Evolutionary conservation across 257 asterid species (phyloP), one percentile per base, ranked within the genome.

Genomic region (Cruciata laevipes): DNA sequence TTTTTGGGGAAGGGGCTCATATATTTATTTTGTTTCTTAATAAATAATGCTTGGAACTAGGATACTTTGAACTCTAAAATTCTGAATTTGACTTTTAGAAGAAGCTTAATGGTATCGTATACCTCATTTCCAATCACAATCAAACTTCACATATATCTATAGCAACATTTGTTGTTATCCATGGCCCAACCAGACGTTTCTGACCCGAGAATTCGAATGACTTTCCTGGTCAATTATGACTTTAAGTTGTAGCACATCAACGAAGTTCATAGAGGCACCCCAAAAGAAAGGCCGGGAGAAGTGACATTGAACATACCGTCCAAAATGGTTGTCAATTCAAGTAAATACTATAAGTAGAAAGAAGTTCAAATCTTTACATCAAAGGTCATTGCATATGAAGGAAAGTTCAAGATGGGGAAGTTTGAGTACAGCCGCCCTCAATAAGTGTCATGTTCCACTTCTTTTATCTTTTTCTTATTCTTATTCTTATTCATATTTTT

Each of bases 331-430:
- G 24, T 53, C 60, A n/a, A 53, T 53, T 53, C 60, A 53, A 18
- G 25, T 6, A 53, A 53, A 18, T 18, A 53, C 27, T 53, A 53
- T 52, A 52, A 52, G 58, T 17, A n/a, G 60, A 20, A 53, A 53
- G 60, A 4, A 21, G 55, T 14, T 47, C 20, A 31, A 14, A 37
- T 23, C 21, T 33, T 35, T 62, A 21, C 52, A 23, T 62, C 18
- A 62, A 14, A 47, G 51, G 70, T 67, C 63, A 67, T 53, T 37
- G 3, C 13, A 17, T 11, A 67, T 53, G 35, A n/a, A 30, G 60
- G 30, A 66, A 31, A 10, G 47, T 8, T 14, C 13, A 62, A 58
- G 63, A 23, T 58, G 17, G 37, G 11, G 37, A 16, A 12, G 38
- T 24, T 10, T 59, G 4, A n/a, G 44, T 11, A 12, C 5, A 31